phyloP scores from a whole-genome alignment of 2,329 filamentous ascomycete species.

The Atkinsonella texensis region DNA sequence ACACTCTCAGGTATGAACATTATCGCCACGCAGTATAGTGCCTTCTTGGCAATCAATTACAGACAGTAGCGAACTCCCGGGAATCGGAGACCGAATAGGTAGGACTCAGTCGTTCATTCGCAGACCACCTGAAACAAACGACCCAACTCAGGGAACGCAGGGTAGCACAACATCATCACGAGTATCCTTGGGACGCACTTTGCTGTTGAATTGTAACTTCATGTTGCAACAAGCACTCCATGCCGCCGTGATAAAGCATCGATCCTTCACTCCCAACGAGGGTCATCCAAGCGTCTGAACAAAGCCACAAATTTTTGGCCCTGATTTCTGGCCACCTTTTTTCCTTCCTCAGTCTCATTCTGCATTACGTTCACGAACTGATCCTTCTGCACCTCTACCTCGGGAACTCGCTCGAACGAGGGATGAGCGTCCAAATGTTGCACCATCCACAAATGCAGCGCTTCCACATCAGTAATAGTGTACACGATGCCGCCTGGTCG shows the following conservation, averaged over 20 bases:
- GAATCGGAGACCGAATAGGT: no score
- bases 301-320: conserved; percentile 86
- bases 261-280: conserved; percentile 47
- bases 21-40: no score
- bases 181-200: not conserved
- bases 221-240: not conserved
- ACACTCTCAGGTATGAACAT: no score
- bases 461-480: conserved; percentile 95
- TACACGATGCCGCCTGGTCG: conserved; percentile 78
- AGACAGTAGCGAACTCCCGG: no score
- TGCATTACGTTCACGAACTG: conserved; percentile 64
- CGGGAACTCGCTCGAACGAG: conserved; percentile 63
- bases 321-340: conserved; percentile 86
- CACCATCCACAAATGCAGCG: conserved; percentile 89
- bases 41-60: no score
- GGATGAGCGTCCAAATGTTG: conserved; percentile 68
- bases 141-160: not conserved
- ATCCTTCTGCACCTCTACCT: conserved; percentile 56
- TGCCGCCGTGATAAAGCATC: no score
- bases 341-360: conserved; percentile 87
- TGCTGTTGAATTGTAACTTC: not conserved
- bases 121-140: not conserved
- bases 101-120: no score
- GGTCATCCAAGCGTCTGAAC: conserved; percentile 71
- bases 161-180: not conserved